Evolutionary conservation across 2,329 filamentous ascomycete genomes (phyloP), one percentile per base, ranked within the genome.

Genomic region (Xylogone sp.): DNA sequence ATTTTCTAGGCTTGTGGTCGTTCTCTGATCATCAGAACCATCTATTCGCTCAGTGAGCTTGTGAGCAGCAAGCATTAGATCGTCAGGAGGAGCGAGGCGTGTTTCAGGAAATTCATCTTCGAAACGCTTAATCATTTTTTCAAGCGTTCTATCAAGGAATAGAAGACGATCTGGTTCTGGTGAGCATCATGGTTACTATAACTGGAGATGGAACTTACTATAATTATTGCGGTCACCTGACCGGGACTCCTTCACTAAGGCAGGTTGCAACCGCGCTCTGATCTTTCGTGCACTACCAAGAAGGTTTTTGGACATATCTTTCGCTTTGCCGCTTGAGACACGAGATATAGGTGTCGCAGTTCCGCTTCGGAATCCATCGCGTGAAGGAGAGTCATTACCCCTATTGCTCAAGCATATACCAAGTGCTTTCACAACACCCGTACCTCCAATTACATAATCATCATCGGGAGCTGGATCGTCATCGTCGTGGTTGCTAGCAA

Each of bases 51-150:
- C 43, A 46, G 13, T 45, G 34, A 22, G 21, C 22, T 9, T 21
- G 29, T n/a, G 29, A 24, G 27, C 12, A 13, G 21, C 18, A 19
- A 27, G 43, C 16, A 16, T 58, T 50, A 60, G 61, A 53, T 55
- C 62, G 18, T 39, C 53, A 21, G 49, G 45, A 6, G 50, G 24
- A 21, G 54, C 61, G 24, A 67, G 56, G 31, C 90, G 84, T 1
- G 89, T 95, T 65, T 97, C 93, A 0, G 94, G 94, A 62, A 91
- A 97, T 69, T 97, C 93, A 66, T 96, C 88, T 68, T 97, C 94
- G 66, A 97, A 99, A 22, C 94, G 87, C 66, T 90, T 86, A 64
- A 97, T 97, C 72, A 97, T 97, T 59, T 87, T 86, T 62, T 91
- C 81, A 9, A 99, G 77, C 0, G 94, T 97, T 54, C 87, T 78